Evolutionary conservation across 495 filamentous ascomycete genomes (phyloP), one percentile per base, ranked within the genome.

Genomic region (Hyaloscypha hepaticicola): DNA sequence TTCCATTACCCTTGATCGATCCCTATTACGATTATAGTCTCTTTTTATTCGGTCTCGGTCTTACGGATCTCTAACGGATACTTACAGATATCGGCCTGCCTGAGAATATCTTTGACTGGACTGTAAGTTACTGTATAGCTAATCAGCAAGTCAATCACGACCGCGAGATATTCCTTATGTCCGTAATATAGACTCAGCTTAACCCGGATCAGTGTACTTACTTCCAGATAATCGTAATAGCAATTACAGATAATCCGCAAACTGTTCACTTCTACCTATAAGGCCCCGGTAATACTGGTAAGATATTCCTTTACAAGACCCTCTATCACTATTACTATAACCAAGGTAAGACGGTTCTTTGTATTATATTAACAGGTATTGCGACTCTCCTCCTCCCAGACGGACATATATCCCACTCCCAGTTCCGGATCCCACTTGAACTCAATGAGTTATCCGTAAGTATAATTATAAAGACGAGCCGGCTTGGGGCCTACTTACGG

Each of bases 221-320:
- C 34, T 60, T 60, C 50, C 12, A 8, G 29, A 5, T 3, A 24
- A 60, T 60, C 50, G 29, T 52, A 25, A 29, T 28, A 33, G 45
- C 21, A 21, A 53, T 63, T 41, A 41, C 8, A 56, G 14, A 33
- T 41, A 50, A 55, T 63, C 29, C 26, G 26, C 12, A 63, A 55
- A 55, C 27, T 5, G 52, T 41, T 51, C 29, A 67, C 49, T 70
- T 68, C 27, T 70, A 69, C 41, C 34, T 70, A 11, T 49, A 70
- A 14, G 55, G 58, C 2, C 61, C 58, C 4, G 58, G 55, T 2
- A 55, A 56, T 2, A 69, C 58, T 1, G 51, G 61, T 28, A 70
- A 70, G 59, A 70, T 57, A 14, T 70, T 69, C 48, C 52, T 71
- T 14, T 65, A 71, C 55, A 65, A 63, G 50, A 51, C 31, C 7